phyloP scores from a whole-genome alignment of 768 basidiomycete genomes.

The Boletus sp. region DNA sequence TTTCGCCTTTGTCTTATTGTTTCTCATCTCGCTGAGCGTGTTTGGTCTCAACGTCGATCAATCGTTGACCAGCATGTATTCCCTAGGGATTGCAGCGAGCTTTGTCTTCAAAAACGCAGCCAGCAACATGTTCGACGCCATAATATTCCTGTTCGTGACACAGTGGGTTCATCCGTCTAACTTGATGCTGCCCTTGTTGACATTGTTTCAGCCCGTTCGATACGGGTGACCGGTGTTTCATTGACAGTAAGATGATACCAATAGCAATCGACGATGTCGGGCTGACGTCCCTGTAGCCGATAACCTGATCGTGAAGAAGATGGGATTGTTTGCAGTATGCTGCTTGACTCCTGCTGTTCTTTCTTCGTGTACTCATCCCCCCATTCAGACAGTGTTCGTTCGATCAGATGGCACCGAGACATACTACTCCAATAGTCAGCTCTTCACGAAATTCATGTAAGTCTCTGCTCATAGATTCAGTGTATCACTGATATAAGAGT shows the following conservation, averaged over 20 bases:
- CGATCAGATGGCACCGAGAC: slow-evolving; percentile 74
- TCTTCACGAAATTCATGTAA: slow-evolving; percentile 73
- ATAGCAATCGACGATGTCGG: background rate
- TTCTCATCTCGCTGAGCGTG: slow-evolving; percentile 70
- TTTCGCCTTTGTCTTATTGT: slow-evolving; percentile 59
- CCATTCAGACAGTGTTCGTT: slow-evolving; percentile 57
- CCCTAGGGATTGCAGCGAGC: slow-evolving; percentile 67
- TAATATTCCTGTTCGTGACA: slow-evolving; percentile 80
- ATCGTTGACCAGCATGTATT: slow-evolving; percentile 69
- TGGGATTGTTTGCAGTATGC: slow-evolving; percentile 70
- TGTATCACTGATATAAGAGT: background rate
- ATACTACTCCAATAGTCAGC: slow-evolving; percentile 78
- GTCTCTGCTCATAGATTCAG: slow-evolving; percentile 18
- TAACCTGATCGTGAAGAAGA: slow-evolving; percentile 72
- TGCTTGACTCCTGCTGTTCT: background rate
- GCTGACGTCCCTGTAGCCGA: slow-evolving; percentile 44
- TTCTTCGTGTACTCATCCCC: background rate
- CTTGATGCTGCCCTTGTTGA: slow-evolving; percentile 4
- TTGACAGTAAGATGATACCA: slow-evolving; percentile 45
- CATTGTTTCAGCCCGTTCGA: slow-evolving; percentile 58
- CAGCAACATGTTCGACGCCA: slow-evolving; percentile 69
- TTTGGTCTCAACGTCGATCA: slow-evolving; percentile 66
- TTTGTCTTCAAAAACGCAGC: slow-evolving; percentile 80
- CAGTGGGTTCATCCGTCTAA: slow-evolving; percentile 51
- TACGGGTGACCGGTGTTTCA: slow-evolving; percentile 78